phyloP scores from a whole-genome alignment of 345 rosid species.

The Euclidium syriacum region DNA sequence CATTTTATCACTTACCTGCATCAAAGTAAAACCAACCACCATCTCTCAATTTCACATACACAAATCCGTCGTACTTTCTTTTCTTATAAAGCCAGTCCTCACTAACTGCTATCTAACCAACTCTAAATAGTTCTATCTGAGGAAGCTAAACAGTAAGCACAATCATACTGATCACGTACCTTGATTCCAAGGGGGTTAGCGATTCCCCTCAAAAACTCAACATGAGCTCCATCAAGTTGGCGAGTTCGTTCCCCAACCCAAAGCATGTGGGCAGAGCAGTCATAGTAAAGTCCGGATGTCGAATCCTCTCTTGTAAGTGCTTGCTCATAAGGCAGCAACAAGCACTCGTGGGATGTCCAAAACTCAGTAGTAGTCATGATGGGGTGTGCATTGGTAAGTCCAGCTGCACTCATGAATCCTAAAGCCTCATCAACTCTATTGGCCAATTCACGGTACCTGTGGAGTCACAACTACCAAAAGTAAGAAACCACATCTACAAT shows the following conservation, averaged over 20 bases:
- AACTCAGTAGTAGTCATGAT: conserved; percentile 54
- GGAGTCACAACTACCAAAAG: neutral
- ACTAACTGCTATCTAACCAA: no score
- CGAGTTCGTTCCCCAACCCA: conserved; percentile 78
- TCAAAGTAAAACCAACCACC: neutral
- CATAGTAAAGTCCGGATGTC: conserved; percentile 60
- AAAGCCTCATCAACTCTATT: conserved; percentile 63
- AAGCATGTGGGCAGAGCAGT: conserved; percentile 66
- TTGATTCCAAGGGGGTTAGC: conserved; percentile 63
- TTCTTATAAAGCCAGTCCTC: no score
- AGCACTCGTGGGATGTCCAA: conserved; percentile 71
- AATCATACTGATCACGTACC: conserved; percentile 20
- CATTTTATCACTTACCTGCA: conserved; percentile 61
- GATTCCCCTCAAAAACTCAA: conserved; percentile 58
- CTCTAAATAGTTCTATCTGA: no score
- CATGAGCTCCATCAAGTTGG: conserved; percentile 66
- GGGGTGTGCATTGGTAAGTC: conserved; percentile 53
- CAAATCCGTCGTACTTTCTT: neutral
- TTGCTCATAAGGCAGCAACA: conserved; percentile 59
- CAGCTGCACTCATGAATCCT: conserved; percentile 73
- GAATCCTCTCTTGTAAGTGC: conserved; percentile 72
- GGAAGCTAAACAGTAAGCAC: neutral
- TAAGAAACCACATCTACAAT: neutral
- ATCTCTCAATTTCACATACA: neutral
- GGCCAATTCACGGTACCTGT: conserved; percentile 56